Evolutionary conservation across 2,329 filamentous ascomycete genomes (phyloP).

Genomic region (Colletotrichum liaoningense): DNA sequence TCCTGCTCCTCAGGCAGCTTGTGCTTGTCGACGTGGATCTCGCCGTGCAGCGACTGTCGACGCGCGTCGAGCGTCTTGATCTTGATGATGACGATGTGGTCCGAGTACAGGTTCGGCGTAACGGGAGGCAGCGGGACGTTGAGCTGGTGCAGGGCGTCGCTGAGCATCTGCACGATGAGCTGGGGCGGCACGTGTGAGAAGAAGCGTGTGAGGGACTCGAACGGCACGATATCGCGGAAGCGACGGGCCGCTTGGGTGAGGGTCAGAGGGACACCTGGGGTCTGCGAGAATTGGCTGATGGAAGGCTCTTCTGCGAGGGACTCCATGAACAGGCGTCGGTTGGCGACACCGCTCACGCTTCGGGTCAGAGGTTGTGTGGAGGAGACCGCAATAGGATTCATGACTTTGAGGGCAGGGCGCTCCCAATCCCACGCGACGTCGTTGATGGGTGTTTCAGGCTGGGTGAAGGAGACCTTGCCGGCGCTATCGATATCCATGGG

Average conservation of each 20-base stretch:
- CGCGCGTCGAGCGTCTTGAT: constrained; percentile 81
- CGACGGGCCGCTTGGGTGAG: constrained; percentile 89
- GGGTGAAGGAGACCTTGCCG: constrained; percentile 77
- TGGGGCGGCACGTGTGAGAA: constrained; percentile 83
- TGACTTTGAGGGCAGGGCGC: constrained; percentile 70
- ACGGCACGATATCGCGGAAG: constrained; percentile 92
- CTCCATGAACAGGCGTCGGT: constrained; percentile 59
- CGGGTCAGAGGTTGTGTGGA: constrained; percentile 61
- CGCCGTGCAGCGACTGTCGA: constrained; percentile 78
- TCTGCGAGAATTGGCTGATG: constrained; percentile 85
- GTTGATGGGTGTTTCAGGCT: constrained; percentile 81
- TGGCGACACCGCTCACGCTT: constrained; percentile 46
- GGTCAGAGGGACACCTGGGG: constrained; percentile 81
- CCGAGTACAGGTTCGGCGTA: constrained; percentile 59
- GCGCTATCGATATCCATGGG: constrained; percentile 77
- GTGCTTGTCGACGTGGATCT: constrained; percentile 78
- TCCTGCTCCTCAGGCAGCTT: constrained; percentile 67
- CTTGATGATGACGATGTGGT: constrained; percentile 72
- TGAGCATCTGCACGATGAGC: constrained; percentile 82
- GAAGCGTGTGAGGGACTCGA: constrained; percentile 90
- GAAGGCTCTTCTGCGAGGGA: constrained; percentile 87
- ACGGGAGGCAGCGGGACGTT: constrained; percentile 78
- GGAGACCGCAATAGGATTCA: constrained; percentile 55
- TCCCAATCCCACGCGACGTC: constrained; percentile 92
- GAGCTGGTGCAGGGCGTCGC: constrained; percentile 84